Percentiles rank a stretch among this genome's conserved stretches.
phyloP scores from a whole-genome alignment of 1,284 basidiomycete species.

The Prillingera fragicola region DNA sequence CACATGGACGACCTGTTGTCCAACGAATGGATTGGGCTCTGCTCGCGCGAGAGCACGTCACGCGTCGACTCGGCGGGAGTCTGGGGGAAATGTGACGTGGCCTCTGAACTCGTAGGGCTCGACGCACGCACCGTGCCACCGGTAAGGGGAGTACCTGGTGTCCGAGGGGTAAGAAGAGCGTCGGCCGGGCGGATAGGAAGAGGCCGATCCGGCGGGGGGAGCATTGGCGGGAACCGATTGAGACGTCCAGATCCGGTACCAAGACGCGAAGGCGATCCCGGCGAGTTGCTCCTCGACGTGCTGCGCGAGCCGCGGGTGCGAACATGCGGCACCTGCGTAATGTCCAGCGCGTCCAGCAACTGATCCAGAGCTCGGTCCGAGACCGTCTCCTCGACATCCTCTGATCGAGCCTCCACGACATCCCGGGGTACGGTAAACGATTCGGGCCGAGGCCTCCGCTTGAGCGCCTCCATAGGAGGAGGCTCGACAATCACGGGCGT shows the following conservation, averaged over 20 bases:
- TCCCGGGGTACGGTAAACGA: conserved; percentile 18
- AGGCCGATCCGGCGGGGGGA: conserved; percentile 11
- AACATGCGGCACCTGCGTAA: not conserved
- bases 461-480: conserved; percentile 8
- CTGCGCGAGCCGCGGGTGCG: not conserved
- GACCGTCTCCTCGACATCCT: not conserved
- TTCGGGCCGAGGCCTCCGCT: conserved; percentile 22
- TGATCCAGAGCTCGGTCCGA: conserved; percentile 1
- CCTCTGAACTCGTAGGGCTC: conserved; percentile 33
- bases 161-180: not conserved
- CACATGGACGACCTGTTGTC: not conserved
- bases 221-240: conserved; percentile 8
- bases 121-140: conserved; percentile 12
- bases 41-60: conserved; percentile 12
- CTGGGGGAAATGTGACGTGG: conserved; percentile 24
- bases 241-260: not conserved
- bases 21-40: not conserved
- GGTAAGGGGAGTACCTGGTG: conserved; percentile 14
- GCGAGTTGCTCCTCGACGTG: not conserved
- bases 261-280: not conserved
- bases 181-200: conserved; percentile 8
- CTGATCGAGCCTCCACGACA: not conserved
- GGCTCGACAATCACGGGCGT: too few species aligned
- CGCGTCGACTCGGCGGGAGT: conserved; percentile 31
- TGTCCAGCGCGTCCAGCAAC: conserved; percentile 9